phyloP scores from a whole-genome alignment of 768 basidiomycete genomes.

The Cystobasidiopsis lactophilus region DNA sequence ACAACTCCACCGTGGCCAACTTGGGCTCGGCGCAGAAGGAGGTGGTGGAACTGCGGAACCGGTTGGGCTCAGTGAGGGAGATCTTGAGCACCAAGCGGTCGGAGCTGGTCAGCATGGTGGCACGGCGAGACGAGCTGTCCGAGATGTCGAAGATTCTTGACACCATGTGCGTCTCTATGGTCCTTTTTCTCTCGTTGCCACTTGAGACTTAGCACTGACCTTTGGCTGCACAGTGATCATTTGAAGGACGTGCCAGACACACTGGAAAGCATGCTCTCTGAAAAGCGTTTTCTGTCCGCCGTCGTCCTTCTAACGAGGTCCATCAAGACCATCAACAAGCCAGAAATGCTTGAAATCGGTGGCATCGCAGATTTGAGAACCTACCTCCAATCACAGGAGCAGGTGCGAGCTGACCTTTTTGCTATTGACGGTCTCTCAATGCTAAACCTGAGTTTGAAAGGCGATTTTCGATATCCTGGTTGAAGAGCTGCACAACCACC shows the following conservation, averaged over 20 bases:
- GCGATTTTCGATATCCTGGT: conserved; percentile 74
- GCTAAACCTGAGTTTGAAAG: conserved; percentile 30
- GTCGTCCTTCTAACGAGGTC: conserved; percentile 65
- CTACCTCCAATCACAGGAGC: conserved; percentile 70
- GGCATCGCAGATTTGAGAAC: conserved; percentile 67
- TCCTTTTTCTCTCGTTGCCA: background rate
- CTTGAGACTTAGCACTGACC: background rate
- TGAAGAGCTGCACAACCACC: conserved; percentile 84
- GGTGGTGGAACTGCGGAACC: conserved; percentile 43
- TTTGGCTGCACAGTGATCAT: conserved; percentile 45
- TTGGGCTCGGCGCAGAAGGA: conserved; percentile 53
- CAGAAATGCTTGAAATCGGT: conserved; percentile 88
- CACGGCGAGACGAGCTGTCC: conserved; percentile 67
- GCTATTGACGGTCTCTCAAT: background rate
- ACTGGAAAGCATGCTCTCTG: conserved; percentile 81
- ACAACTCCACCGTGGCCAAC: conserved; percentile 51
- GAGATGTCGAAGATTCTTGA: conserved; percentile 91
- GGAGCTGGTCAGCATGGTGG: conserved; percentile 75
- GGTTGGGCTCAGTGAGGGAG: conserved; percentile 38
- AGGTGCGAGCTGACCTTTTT: conserved; percentile 32
- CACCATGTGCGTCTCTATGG: conserved; percentile 56
- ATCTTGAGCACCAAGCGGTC: conserved; percentile 48
- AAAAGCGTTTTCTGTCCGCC: conserved; percentile 77
- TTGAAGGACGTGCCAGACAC: conserved; percentile 76
- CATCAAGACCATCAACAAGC: conserved; percentile 69